Conservation (phyloP, 169 alveolate genomes). For the Ichthyophthirius multifiliis region DNA sequence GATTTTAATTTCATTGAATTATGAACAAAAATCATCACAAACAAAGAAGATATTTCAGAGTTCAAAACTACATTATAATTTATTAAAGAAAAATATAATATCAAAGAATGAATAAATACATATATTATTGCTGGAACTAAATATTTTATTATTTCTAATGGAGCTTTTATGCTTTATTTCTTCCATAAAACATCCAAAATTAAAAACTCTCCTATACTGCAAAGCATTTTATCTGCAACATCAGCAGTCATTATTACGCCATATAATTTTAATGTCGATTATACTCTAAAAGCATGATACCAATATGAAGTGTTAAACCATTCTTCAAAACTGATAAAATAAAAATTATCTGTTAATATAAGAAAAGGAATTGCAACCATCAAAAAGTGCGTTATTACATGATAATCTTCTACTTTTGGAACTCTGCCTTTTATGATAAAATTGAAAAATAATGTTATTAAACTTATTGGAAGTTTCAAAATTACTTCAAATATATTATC, state of each 20-base stretch:
- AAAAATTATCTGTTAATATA: neutral
- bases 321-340: neutral
- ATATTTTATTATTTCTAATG: neutral
- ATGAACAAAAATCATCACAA: constrained; percentile 10
- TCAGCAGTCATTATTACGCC: constrained; percentile 14
- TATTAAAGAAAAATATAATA: neutral
- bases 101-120: neutral
- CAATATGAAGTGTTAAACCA: neutral
- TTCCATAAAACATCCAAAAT: neutral
- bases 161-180: neutral
- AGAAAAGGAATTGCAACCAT: neutral
- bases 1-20: constrained; percentile 6
- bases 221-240: neutral
- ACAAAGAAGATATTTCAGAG: neutral
- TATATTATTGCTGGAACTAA: neutral
- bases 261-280: neutral
- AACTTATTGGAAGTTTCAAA: neutral
- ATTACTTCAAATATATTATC: neutral
- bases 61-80: neutral
- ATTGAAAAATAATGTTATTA: neutral
- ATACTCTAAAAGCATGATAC: neutral
- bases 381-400: neutral
- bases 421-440: neutral
- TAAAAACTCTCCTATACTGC: neutral
- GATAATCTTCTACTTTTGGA: neutral